These are phyloP conservation scores for Malania oleifera DNA, from an alignment of 164 flowering plant genomes.

Conservation along the genomic window DNA sequence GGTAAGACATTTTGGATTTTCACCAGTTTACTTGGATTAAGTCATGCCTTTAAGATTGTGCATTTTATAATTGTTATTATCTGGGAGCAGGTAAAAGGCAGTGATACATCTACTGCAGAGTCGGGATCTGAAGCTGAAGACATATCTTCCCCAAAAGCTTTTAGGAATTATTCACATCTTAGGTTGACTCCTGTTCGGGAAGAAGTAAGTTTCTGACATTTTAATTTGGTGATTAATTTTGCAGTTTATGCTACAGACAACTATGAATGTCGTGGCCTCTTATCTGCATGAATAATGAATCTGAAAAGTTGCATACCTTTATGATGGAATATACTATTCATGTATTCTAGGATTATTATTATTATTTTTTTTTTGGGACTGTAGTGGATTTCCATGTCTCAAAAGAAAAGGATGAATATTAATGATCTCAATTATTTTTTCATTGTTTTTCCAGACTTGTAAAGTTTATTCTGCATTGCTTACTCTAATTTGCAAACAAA, in stretches of 20 bases:
- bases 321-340: too few relatives aligned
- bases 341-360: too few relatives aligned
- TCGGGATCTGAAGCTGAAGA: slow-evolving; percentile 98
- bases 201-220: slow-evolving; percentile 42
- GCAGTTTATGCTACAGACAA: neutral
- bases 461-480: neutral
- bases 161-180: slow-evolving; percentile 51
- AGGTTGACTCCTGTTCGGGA: slow-evolving; percentile 89
- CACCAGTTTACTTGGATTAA: neutral
- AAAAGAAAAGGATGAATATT: too few relatives aligned
- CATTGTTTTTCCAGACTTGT: neutral
- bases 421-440: neutral
- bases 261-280: too few relatives aligned
- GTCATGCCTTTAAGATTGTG: too few relatives aligned
- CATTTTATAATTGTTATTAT: too few relatives aligned
- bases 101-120: slow-evolving; percentile 94
- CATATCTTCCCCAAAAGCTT: slow-evolving; percentile 68
- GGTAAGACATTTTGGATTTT: slow-evolving; percentile 29
- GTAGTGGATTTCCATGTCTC: too few relatives aligned
- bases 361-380: too few relatives aligned
- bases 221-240: neutral
- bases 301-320: too few relatives aligned
- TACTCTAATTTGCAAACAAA: neutral
- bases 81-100: slow-evolving; percentile 57
- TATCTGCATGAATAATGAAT: neutral